phyloP scores from a whole-genome alignment of 345 rosid genomes.

The Eucalyptus albens region DNA sequence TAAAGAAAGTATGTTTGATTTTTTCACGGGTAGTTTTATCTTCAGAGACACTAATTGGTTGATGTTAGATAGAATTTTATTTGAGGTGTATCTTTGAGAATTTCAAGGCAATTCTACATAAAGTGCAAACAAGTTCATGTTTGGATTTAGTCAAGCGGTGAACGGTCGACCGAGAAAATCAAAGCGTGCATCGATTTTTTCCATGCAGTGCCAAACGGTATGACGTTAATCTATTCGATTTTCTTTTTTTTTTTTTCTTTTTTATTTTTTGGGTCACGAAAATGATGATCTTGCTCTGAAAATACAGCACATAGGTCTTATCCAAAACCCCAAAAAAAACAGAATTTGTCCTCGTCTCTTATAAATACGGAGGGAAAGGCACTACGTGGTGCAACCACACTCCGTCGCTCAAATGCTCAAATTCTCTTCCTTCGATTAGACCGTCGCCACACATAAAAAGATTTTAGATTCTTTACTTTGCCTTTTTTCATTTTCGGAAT shows the following conservation, averaged over 20 bases:
- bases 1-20: neutral
- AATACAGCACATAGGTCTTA: neutral
- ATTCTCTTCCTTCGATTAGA: neutral
- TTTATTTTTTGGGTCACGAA: neutral
- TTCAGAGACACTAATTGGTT: neutral
- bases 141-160: neutral
- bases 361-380: neutral
- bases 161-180: neutral
- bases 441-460: neutral
- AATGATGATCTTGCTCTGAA: neutral
- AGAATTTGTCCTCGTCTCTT: neutral
- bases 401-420: neutral
- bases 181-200: neutral
- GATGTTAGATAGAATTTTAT: neutral
- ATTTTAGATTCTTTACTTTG: neutral
- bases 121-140: neutral
- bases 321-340: neutral
- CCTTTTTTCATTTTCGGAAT: neutral
- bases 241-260: fast-evolving
- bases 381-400: neutral
- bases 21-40: neutral
- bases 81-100: neutral
- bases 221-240: neutral
- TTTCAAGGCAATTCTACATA: neutral
- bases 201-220: neutral